These are phyloP conservation scores for Raddia guianensis DNA, from an alignment of 176 grass and related monocot genomes.

Conservation along the genomic window DNA sequence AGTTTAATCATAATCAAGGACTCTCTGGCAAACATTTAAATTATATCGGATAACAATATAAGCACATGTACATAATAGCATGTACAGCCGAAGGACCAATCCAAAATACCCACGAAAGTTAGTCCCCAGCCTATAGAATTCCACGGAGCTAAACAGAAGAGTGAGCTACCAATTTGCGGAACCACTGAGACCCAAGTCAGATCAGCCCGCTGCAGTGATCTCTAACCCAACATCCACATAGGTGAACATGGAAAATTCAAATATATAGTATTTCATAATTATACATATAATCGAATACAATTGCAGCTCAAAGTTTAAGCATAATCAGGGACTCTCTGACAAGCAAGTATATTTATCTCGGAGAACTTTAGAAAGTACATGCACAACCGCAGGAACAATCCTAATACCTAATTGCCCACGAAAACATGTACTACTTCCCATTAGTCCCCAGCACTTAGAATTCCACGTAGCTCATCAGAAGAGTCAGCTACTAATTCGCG, in stretches of 20 bases:
- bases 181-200: too few species aligned
- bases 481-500: background rate
- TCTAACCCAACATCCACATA: background rate
- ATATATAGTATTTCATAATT: too few species aligned
- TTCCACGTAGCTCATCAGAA: background rate
- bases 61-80: background rate
- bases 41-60: background rate
- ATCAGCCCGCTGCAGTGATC: background rate
- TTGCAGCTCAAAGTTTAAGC: too few species aligned
- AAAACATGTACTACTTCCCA: background rate
- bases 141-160: background rate
- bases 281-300: too few species aligned
- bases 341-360: too few species aligned
- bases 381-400: background rate
- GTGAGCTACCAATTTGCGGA: background rate
- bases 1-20: background rate
- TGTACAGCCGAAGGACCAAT: background rate
- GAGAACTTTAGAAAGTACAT: background rate
- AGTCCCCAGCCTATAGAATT: background rate
- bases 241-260: too few species aligned
- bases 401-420: background rate
- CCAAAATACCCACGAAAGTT: background rate
- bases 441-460: background rate
- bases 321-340: too few species aligned
- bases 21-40: background rate